Conservation (phyloP, 1,139 yeast genomes). For the Yamadazyma atlantica region DNA sequence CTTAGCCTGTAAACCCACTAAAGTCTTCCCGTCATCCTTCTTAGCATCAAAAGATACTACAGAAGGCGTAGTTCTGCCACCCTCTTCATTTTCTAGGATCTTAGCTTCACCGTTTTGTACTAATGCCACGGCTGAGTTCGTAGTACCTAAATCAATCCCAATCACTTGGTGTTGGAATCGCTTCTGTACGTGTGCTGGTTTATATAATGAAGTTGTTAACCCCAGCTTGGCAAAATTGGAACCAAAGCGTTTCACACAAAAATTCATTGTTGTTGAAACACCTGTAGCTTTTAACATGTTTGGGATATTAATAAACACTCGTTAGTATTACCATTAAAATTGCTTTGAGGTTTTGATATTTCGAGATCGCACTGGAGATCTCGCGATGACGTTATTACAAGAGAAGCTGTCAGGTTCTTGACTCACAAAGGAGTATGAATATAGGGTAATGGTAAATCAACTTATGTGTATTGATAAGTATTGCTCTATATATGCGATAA, state of each 20-base stretch:
- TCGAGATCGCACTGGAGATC: too few species aligned
- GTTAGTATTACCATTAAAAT: too few species aligned
- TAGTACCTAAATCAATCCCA: slow-evolving; percentile 80
- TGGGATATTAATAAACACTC: too few species aligned
- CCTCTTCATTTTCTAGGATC: slow-evolving; percentile 68
- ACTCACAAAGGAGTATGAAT: too few species aligned
- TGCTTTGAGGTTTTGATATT: background rate
- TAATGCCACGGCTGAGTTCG: slow-evolving; percentile 78
- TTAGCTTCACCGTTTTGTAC: slow-evolving; percentile 50
- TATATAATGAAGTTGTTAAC: too few species aligned
- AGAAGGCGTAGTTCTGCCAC: slow-evolving; percentile 72
- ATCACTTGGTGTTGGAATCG: slow-evolving; percentile 37
- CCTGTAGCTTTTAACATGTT: background rate
- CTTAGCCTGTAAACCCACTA: slow-evolving; percentile 66
- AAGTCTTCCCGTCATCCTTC: slow-evolving; percentile 22
- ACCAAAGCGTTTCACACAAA: background rate
- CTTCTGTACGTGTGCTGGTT: background rate
- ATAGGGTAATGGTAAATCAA: too few species aligned
- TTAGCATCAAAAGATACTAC: slow-evolving; percentile 56
- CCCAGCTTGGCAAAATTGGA: too few species aligned
- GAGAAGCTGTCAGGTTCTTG: too few species aligned
- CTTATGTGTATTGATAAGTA: too few species aligned
- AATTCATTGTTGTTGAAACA: background rate
- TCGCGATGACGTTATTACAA: background rate
- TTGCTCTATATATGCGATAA: too few species aligned